phyloP scores from a whole-genome alignment of 371 early-diverging fungal species.

The Massospora cicadina region DNA sequence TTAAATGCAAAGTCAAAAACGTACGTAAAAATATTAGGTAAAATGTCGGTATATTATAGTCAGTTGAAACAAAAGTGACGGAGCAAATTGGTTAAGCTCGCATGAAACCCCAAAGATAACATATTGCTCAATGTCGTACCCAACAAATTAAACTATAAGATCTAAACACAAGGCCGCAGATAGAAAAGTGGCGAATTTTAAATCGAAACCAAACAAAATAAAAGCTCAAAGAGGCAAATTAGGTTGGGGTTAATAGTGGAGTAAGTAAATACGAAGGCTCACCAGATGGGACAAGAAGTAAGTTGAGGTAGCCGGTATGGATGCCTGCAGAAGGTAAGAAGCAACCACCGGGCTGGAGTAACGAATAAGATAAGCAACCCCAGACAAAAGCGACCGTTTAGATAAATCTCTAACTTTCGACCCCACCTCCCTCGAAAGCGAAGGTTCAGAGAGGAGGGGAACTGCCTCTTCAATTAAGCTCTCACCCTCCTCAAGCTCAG shows the following conservation, averaged over 20 bases:
- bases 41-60: too few relatives aligned
- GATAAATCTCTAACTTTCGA: background rate
- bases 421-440: background rate
- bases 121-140: too few relatives aligned
- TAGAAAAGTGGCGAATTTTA: background rate
- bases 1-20: background rate
- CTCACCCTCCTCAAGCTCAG: background rate
- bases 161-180: background rate
- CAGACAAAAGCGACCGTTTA: background rate
- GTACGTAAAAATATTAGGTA: too few relatives aligned
- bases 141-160: too few relatives aligned
- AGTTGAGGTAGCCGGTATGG: background rate
- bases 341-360: background rate
- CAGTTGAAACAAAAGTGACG: too few relatives aligned
- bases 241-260: too few relatives aligned
- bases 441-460: background rate
- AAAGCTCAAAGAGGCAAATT: too few relatives aligned
- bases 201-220: too few relatives aligned
- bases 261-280: too few relatives aligned
- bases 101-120: too few relatives aligned
- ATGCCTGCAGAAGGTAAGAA: background rate
- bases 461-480: background rate
- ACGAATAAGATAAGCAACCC: background rate
- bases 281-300: constrained; percentile 1
- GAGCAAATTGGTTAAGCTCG: too few relatives aligned